Evolutionary conservation across 1,284 basidiomycete genomes (phyloP), one percentile per base, ranked within the genome.

Genomic region (Porodaedalea pini): DNA sequence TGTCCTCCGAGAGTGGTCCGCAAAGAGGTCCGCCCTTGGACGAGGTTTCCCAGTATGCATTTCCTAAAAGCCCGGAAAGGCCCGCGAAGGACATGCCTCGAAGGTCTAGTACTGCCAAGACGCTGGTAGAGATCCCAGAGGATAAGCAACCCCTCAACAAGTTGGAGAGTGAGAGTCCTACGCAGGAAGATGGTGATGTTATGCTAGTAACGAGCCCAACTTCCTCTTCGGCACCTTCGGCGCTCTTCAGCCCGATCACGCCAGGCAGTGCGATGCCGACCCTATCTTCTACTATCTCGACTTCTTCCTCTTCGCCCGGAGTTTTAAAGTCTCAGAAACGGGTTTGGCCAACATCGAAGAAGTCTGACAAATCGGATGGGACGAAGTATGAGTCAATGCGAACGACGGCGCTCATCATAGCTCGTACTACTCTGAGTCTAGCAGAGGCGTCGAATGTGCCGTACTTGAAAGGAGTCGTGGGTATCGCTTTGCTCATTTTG

Each of bases 391-490:
- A 43, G 11, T 31, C 39, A 19, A 34, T 21, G 25, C 7, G 40
- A 13, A 37, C 45, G 8, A 50, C 23, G 19, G 37, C 37, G 3
- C 11, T 56, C 3, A 6, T 56, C 19, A 37, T 19, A 3, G 37
- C 48, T n/a, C 43, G 39, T n/a, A 34, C 47, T 13, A 17, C 36
- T 15, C 11, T 43, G 10, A 40, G 29, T 4, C 8, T 51, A 10
- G 47, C 36, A 2, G 54, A 56, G 27, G 47, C 54, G 3, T 31
- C 37, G 2, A 51, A 56, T 32, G 17, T 56, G 10, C 54, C 54
- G 29, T 50, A 56, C 44, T 10, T 45, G 25, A 56, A 56, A 49
- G 54, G 54, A 1, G 36, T 49, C 17, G 54, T 47, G 8, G 37
- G 54, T n/a, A 29, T 56, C 19, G 21, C 21, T 10, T 27, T 32